These are phyloP conservation scores for Mortierella polycephala DNA, from an alignment of 371 early-diverging fungal species.

Conservation along the genomic window DNA sequence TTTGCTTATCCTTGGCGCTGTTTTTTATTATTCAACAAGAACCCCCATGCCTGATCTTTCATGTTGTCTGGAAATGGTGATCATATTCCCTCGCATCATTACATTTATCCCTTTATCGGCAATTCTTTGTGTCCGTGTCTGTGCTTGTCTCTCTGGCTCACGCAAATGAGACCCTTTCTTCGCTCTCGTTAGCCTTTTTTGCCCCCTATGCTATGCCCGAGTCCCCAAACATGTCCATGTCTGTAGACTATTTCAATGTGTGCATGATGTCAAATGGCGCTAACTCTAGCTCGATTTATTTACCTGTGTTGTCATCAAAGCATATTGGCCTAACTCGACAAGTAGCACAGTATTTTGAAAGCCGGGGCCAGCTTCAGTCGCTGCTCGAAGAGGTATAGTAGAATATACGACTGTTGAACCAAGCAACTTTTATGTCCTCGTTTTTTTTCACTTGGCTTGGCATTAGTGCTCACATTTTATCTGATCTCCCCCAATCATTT, in stretches of 20 bases:
- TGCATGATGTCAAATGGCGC: too few species aligned
- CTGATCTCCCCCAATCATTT: slow-evolving; percentile 18
- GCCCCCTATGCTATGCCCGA: background rate
- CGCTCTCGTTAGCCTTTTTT: background rate
- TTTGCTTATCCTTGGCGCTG: too few species aligned
- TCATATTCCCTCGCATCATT: too few species aligned
- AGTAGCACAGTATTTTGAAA: slow-evolving; percentile 53
- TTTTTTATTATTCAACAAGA: too few species aligned
- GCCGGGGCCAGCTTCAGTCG: slow-evolving; percentile 30
- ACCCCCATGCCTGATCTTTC: too few species aligned
- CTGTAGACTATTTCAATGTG: background rate
- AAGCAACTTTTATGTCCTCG: too few species aligned
- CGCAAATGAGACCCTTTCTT: too few species aligned
- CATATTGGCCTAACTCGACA: slow-evolving; percentile 53
- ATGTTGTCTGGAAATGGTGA: too few species aligned
- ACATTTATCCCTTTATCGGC: too few species aligned
- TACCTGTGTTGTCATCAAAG: background rate
- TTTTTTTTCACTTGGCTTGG: background rate
- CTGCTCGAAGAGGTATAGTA: slow-evolving; percentile 42
- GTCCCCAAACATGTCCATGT: background rate
- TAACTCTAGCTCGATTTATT: too few species aligned
- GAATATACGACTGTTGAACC: background rate
- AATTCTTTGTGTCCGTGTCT: too few species aligned
- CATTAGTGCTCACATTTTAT: background rate
- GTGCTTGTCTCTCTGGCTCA: too few species aligned